phyloP scores from a whole-genome alignment of 2,329 filamentous ascomycete genomes.

The Cladophialophora carrionii region DNA sequence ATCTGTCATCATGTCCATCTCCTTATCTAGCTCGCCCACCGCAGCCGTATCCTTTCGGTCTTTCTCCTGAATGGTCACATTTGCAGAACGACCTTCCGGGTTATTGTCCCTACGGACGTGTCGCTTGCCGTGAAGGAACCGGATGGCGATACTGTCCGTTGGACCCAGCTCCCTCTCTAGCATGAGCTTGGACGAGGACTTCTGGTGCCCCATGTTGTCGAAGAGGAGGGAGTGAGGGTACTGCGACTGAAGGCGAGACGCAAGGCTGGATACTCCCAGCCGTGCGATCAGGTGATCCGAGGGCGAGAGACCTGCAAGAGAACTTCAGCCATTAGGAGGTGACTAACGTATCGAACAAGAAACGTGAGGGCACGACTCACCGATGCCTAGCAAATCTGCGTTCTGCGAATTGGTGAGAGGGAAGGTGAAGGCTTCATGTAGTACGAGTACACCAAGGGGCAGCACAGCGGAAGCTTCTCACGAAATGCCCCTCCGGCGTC shows the following conservation, averaged over 20 bases:
- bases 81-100: not conserved
- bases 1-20: conserved; percentile 18
- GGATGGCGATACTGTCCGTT: not conserved
- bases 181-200: not conserved
- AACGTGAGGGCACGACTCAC: not conserved
- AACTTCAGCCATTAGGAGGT: not conserved
- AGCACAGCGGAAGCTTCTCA: not conserved
- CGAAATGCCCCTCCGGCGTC: not conserved
- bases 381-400: not conserved
- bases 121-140: not conserved
- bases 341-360: not conserved
- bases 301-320: not conserved
- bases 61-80: not conserved
- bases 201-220: not conserved
- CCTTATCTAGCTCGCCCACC: conserved; percentile 12
- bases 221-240: not conserved
- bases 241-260: not conserved
- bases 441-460: not conserved
- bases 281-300: not conserved
- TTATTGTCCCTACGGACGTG: not conserved
- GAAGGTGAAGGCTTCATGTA: not conserved
- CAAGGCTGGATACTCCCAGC: not conserved
- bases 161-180: not conserved
- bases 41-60: conserved; percentile 10
- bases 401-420: not conserved